Evolutionary conservation across 2,329 filamentous ascomycete species (phyloP).

Genomic region (Pseudocercospora ulei): DNA sequence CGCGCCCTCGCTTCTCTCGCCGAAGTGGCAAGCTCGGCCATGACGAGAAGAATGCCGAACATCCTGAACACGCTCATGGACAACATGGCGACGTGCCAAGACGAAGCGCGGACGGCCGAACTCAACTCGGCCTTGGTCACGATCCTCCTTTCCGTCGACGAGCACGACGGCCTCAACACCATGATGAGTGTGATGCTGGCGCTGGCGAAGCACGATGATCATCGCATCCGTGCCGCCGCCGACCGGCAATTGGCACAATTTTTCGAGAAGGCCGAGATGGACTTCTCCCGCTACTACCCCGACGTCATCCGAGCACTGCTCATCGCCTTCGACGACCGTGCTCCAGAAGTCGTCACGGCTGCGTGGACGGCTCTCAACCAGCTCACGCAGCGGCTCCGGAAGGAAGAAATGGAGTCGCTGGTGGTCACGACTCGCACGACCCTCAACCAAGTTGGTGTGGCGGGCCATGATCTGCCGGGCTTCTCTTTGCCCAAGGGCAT

Average conservation of each 20-base stretch:
- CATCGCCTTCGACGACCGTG: slow-evolving; percentile 82
- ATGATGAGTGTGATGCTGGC: slow-evolving; percentile 87
- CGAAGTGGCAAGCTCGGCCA: slow-evolving; percentile 77
- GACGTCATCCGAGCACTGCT: slow-evolving; percentile 86
- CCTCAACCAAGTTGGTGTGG: slow-evolving; percentile 76
- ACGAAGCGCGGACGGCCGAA: slow-evolving; percentile 63
- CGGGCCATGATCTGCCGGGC: slow-evolving; percentile 73
- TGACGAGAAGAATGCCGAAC: slow-evolving; percentile 78
- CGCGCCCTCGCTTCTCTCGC: slow-evolving; percentile 86
- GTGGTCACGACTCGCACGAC: slow-evolving; percentile 78
- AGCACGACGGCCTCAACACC: slow-evolving; percentile 89
- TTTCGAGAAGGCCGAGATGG: slow-evolving; percentile 68
- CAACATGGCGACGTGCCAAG: slow-evolving; percentile 68
- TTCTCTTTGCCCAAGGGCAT: slow-evolving; percentile 93
- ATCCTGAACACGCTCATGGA: slow-evolving; percentile 94
- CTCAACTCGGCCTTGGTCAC: slow-evolving; percentile 75
- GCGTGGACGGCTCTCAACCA: slow-evolving; percentile 79
- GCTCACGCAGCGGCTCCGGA: slow-evolving; percentile 79
- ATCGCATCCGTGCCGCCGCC: slow-evolving; percentile 67
- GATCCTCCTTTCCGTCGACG: slow-evolving; percentile 84
- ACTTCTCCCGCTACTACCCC: slow-evolving; percentile 92
- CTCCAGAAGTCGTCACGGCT: slow-evolving; percentile 73
- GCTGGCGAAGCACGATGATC: slow-evolving; percentile 85
- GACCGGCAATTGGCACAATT: slow-evolving; percentile 75
- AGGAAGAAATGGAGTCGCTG: slow-evolving; percentile 95